Conservation (phyloP, 768 basidiomycete species). For the Naganishia antarctica region DNA sequence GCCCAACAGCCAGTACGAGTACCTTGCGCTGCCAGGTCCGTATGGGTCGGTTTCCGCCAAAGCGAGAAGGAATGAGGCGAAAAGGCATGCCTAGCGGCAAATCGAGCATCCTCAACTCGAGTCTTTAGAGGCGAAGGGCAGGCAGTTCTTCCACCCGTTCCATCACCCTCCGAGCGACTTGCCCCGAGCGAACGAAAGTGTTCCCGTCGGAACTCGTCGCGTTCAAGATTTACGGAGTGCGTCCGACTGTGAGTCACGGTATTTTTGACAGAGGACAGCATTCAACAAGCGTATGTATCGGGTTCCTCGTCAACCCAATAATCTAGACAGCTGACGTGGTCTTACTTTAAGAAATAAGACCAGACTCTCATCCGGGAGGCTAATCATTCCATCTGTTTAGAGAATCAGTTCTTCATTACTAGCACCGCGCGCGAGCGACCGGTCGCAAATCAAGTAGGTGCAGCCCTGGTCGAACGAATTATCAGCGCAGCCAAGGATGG, state of each 20-base stretch:
- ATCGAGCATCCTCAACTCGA: conserved; percentile 47
- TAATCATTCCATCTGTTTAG: conserved; percentile 87
- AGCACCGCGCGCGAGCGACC: conserved; percentile 61
- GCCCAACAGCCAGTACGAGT: conserved; percentile 48
- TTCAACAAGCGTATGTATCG: conserved; percentile 57
- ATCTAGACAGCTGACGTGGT: no score
- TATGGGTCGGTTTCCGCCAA: conserved; percentile 37
- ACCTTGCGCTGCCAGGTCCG: conserved; percentile 47
- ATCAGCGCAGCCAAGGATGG: conserved; percentile 67
- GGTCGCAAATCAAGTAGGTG: conserved; percentile 76
- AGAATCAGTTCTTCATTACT: conserved; percentile 58
- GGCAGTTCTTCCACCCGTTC: conserved; percentile 47
- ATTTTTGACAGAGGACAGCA: conserved; percentile 81
- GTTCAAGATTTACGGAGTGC: conserved; percentile 83
- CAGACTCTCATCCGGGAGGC: conserved; percentile 56
- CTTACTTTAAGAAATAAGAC: no score
- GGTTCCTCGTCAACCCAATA: no score
- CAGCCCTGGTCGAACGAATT: conserved; percentile 79
- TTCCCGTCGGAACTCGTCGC: conserved; percentile 54
- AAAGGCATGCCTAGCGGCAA: conserved; percentile 33
- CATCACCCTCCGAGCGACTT: conserved; percentile 45
- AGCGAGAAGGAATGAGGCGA: conserved; percentile 35
- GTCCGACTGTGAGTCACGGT: conserved; percentile 89
- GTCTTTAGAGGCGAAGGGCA: conserved; percentile 44
- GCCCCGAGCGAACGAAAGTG: conserved; percentile 42